phyloP scores from a whole-genome alignment of 2,329 filamentous ascomycete species.

The Aspergillus fructus region DNA sequence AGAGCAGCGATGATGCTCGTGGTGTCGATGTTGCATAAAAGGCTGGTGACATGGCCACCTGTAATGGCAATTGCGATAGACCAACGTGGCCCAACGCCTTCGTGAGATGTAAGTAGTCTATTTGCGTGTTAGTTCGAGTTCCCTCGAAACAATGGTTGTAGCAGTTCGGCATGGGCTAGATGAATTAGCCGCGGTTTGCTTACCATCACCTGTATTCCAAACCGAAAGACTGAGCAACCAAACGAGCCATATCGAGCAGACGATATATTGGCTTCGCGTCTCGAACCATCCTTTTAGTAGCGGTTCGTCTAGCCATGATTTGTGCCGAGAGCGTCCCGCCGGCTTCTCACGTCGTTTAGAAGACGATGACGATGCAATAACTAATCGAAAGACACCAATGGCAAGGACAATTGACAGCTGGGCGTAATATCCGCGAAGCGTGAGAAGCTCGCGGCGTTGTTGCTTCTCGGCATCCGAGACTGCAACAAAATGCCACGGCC shows the following conservation, averaged over 20 bases:
- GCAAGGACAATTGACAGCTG: slow-evolving; percentile 54
- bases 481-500: slow-evolving; percentile 55
- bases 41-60: slow-evolving; percentile 54
- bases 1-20: slow-evolving; percentile 48
- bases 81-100: slow-evolving; percentile 61
- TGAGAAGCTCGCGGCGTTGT: slow-evolving; percentile 53
- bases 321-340: slow-evolving; percentile 9
- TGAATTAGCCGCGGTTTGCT: slow-evolving; percentile 18
- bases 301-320: slow-evolving; percentile 48
- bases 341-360: slow-evolving; percentile 2
- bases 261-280: slow-evolving; percentile 52
- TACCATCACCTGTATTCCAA: slow-evolving; percentile 55
- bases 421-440: slow-evolving; percentile 55
- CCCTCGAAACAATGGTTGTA: background rate
- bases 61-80: slow-evolving; percentile 60
- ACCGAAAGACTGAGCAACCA: slow-evolving; percentile 55
- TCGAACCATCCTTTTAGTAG: slow-evolving; percentile 45
- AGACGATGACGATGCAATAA: slow-evolving; percentile 22
- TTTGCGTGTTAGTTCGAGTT: background rate
- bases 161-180: background rate
- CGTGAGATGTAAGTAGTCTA: slow-evolving; percentile 64
- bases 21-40: slow-evolving; percentile 47
- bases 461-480: slow-evolving; percentile 51
- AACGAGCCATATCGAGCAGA: slow-evolving; percentile 48
- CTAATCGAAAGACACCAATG: slow-evolving; percentile 39